Evolutionary conservation across 371 early-diverging fungal species (phyloP).

Genomic region (Haplosporangium sp.): DNA sequence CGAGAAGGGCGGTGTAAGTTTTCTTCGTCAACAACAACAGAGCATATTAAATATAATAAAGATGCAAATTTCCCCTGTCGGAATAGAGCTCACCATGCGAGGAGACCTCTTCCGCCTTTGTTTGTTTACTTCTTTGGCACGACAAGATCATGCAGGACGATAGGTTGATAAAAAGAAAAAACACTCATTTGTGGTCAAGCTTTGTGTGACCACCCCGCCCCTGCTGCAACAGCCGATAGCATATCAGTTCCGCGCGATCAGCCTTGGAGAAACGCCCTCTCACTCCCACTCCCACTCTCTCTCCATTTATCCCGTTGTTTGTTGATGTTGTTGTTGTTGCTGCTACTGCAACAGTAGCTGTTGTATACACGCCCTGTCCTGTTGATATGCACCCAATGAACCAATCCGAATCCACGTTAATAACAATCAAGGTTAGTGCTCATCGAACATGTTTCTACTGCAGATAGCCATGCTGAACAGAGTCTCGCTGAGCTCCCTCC

Average conservation of each 20-base stretch:
- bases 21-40: too few species aligned
- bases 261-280: neutral
- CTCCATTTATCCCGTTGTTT: neutral
- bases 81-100: neutral
- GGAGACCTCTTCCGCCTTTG: neutral
- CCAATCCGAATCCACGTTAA: too few species aligned
- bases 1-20: too few species aligned
- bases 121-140: slow-evolving; percentile 10
- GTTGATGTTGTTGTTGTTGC: too few species aligned
- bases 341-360: too few species aligned
- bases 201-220: slow-evolving; percentile 8
- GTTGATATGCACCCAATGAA: too few species aligned
- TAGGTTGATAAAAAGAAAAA: slow-evolving; percentile 12
- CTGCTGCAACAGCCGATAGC: slow-evolving; percentile 12
- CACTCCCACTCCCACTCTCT: neutral
- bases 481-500: too few species aligned
- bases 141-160: slow-evolving; percentile 15
- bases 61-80: neutral
- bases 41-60: too few species aligned
- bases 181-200: neutral
- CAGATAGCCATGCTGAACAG: too few species aligned
- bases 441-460: too few species aligned
- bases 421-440: too few species aligned
- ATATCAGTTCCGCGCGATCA: slow-evolving; percentile 11
- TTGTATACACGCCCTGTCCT: too few species aligned